Base-by-base conservation (phyloP, 371 early-diverging fungal genomes). In the Mortierella sp. region DNA sequence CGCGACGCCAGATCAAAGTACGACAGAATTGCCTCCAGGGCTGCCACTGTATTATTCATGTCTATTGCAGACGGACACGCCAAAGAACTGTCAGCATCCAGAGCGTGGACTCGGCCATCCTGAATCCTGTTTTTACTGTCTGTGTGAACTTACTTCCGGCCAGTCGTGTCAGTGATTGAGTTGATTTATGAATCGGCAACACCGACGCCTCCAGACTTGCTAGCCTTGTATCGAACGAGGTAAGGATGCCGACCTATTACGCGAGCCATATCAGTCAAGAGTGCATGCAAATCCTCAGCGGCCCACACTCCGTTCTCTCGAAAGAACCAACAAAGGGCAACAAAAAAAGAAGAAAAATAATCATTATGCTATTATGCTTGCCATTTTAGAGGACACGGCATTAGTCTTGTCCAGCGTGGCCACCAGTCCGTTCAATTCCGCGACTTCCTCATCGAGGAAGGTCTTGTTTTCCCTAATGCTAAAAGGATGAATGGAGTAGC, bases 131-230 rank as follows among this genome's bases (percentile, higher is more conserved):
- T 7, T 34, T 34, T 34, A 7, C 11, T 34, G 37, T 34, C 37
- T 34, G 37, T 14, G 21, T 28, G 17, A 12, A 57, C 80, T 19
- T 87, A 94, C 94, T 95, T 70, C 91, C 93, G 30, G 94, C 92
- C 0, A 93, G 78, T 27, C 85, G 83, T 0, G 94, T 94, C 49
- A 97, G 78, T 69, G 89, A 89, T 60, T 93, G 93, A 6, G 96
- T 96, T 12, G 94, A 88, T 56, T 87, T 87, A 70, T 96, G 94
- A 50, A 97, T 96, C 3, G 97, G 97, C 28, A 92, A 69, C 9
- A 95, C 94, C 4, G 93, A 90, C 4, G 87, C 83, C 60, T 95
- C 95, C 17, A 97, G 81, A 56, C 89, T 87, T 28, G 87, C 82
- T 9, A 97, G 82, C 32, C 97, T 85, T 26, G 87, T 86, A 79